These are phyloP conservation scores for Trichoderma gracile DNA, from an alignment of 2,329 filamentous ascomycete genomes.

Conservation along the genomic window DNA sequence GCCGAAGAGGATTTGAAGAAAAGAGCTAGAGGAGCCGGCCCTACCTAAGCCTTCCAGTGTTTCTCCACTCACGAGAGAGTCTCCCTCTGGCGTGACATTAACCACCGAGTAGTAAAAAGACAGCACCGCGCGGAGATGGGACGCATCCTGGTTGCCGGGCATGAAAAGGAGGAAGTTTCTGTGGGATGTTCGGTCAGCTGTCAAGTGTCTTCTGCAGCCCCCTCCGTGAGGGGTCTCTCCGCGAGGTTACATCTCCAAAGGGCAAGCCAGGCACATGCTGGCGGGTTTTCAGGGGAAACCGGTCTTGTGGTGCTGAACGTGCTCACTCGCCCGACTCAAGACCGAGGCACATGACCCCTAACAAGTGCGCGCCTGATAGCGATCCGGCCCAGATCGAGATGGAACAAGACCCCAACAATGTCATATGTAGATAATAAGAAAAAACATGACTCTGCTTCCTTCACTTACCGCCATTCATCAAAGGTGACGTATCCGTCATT, in stretches of 20 bases:
- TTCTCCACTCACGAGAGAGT: conserved; percentile 89
- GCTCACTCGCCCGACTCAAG: conserved; percentile 15
- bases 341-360: conserved; percentile 32
- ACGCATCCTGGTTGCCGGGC: conserved; percentile 60
- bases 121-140: conserved; percentile 77
- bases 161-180: conserved; percentile 96
- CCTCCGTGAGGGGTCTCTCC: conserved; percentile 29
- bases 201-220: conserved; percentile 26
- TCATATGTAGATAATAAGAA: conserved; percentile 14
- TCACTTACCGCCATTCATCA: conserved; percentile 92
- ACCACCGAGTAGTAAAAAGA: conserved; percentile 90
- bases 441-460: conserved; percentile 1
- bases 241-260: neutral
- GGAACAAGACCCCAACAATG: conserved; percentile 5
- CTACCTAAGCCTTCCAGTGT: conserved; percentile 93
- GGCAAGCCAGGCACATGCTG: neutral
- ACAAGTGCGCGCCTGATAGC: conserved; percentile 23
- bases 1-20: conserved; percentile 74
- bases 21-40: conserved; percentile 54
- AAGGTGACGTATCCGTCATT: conserved; percentile 86
- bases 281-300: neutral
- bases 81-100: conserved; percentile 88
- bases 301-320: conserved; percentile 22
- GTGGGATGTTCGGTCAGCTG: conserved; percentile 27
- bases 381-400: conserved; percentile 13